Conservation (phyloP, 352 stramenopile genomes). For the Pythium apleroticum region DNA sequence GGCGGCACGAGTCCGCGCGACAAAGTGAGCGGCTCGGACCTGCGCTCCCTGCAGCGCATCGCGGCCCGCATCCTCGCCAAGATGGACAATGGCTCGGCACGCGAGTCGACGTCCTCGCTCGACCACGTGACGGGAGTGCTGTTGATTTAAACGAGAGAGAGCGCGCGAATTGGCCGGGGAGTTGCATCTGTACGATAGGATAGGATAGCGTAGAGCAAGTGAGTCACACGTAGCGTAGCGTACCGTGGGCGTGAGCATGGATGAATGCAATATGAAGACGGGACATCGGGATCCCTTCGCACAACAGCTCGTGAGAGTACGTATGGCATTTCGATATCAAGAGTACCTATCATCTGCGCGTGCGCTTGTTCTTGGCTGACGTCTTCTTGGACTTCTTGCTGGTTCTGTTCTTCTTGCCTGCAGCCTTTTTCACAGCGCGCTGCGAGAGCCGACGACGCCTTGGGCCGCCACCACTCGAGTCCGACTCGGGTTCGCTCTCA, state of each 20-base stretch:
- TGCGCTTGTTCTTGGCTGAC: slow-evolving; percentile 20
- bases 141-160: slow-evolving; percentile 18
- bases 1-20: slow-evolving; percentile 63
- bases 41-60: slow-evolving; percentile 70
- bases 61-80: slow-evolving; percentile 69
- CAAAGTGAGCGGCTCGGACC: slow-evolving; percentile 60
- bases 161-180: neutral
- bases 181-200: slow-evolving; percentile 9
- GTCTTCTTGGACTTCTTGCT: slow-evolving; percentile 17
- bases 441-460: slow-evolving; percentile 31
- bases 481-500: slow-evolving; percentile 34
- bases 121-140: slow-evolving; percentile 19
- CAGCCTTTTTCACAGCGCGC: neutral
- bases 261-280: neutral
- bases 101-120: neutral
- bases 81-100: slow-evolving; percentile 56
- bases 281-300: slow-evolving; percentile 12
- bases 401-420: slow-evolving; percentile 2
- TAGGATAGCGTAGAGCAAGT: slow-evolving; percentile 6
- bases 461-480: slow-evolving; percentile 43
- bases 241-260: neutral
- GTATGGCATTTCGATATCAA: neutral
- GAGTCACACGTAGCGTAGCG: neutral
- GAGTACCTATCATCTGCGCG: slow-evolving; percentile 5
- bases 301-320: too few species aligned